phyloP scores from a whole-genome alignment of 2,329 filamentous ascomycete species.

The Dendrostoma leiphaemia region DNA sequence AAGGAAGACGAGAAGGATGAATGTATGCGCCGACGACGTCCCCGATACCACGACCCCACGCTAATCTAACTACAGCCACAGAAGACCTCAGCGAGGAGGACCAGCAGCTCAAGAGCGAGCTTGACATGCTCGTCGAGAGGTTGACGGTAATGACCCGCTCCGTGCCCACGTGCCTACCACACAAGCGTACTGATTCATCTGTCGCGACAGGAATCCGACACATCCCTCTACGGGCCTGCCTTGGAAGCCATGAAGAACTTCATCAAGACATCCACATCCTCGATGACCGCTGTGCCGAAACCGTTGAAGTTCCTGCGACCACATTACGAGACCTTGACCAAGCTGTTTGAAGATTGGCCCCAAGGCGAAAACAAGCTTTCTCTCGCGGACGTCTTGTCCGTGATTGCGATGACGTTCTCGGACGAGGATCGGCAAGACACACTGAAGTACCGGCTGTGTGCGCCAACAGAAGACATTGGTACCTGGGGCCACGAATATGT shows the following conservation, averaged over 20 bases:
- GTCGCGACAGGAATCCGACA: conserved; percentile 70
- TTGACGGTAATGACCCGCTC: conserved; percentile 63
- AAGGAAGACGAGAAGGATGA: conserved; percentile 68
- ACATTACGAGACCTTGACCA: conserved; percentile 87
- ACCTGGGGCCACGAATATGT: conserved; percentile 99
- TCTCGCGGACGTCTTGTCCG: conserved; percentile 91
- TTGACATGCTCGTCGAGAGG: conserved; percentile 96
- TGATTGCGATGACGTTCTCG: conserved; percentile 98
- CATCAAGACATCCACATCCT: conserved; percentile 98
- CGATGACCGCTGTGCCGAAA: conserved; percentile 98
- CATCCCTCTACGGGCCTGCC: conserved; percentile 84
- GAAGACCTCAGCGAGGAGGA: conserved; percentile 98
- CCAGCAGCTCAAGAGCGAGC: conserved; percentile 94
- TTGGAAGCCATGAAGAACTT: conserved; percentile 96
- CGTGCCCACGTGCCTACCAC: background rate
- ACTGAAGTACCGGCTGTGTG: conserved; percentile 88
- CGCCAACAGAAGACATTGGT: conserved; percentile 86
- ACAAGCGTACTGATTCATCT: conserved; percentile 24
- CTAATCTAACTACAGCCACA: conserved; percentile 42
- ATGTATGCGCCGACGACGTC: conserved; percentile 36
- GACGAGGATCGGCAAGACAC: conserved; percentile 96
- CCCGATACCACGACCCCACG: conserved; percentile 22
- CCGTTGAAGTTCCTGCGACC: conserved; percentile 96
- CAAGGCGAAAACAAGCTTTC: conserved; percentile 81
- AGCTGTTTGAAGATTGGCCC: conserved; percentile 87